Percentiles rank a stretch among this genome's conserved stretches.
Evolutionary conservation across 2,329 filamentous ascomycete species (phyloP).

Genomic region (Alternaria arbusti): DNA sequence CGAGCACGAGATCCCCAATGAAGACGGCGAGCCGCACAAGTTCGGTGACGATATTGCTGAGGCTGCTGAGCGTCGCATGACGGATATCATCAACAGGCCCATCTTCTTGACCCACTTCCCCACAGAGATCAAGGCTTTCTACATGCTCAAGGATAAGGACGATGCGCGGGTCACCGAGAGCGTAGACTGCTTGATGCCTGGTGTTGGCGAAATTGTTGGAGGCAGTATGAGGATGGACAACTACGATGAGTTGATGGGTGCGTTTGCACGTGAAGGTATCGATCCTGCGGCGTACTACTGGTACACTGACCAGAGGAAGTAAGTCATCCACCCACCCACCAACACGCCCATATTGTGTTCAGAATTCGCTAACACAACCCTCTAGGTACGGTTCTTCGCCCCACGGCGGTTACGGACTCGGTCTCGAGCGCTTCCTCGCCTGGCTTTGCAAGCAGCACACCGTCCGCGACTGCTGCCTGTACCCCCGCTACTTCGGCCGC

Average conservation of each 20-base stretch:
- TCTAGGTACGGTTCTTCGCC: constrained; percentile 85
- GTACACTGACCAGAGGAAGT: constrained; percentile 98
- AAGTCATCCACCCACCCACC: constrained; percentile 51
- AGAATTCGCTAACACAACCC: constrained; percentile 20
- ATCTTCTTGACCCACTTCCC: constrained; percentile 99
- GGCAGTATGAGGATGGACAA: constrained; percentile 96
- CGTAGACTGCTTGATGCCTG: constrained; percentile 87
- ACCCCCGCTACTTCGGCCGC: constrained; percentile 80
- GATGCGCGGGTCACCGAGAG: constrained; percentile 89
- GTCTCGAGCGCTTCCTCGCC: constrained; percentile 80
- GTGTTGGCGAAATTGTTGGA: constrained; percentile 95
- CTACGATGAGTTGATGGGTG: constrained; percentile 82
- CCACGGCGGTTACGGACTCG: constrained; percentile 92
- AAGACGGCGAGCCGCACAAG: constrained; percentile 85
- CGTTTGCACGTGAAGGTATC: constrained; percentile 87
- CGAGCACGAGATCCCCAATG: constrained; percentile 89
- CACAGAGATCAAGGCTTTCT: constrained; percentile 96
- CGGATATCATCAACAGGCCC: constrained; percentile 91
- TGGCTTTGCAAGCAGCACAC: constrained; percentile 72
- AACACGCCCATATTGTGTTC: neutral
- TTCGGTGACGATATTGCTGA: constrained; percentile 99
- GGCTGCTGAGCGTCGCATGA: constrained; percentile 96
- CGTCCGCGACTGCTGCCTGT: constrained; percentile 73
- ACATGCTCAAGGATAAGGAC: constrained; percentile 88
- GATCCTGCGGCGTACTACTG: constrained; percentile 89